Evolutionary conservation across 192 early-diverging fungal genomes (phyloP), one percentile per base, ranked within the genome.

Genomic region (Backusella australiensis): DNA sequence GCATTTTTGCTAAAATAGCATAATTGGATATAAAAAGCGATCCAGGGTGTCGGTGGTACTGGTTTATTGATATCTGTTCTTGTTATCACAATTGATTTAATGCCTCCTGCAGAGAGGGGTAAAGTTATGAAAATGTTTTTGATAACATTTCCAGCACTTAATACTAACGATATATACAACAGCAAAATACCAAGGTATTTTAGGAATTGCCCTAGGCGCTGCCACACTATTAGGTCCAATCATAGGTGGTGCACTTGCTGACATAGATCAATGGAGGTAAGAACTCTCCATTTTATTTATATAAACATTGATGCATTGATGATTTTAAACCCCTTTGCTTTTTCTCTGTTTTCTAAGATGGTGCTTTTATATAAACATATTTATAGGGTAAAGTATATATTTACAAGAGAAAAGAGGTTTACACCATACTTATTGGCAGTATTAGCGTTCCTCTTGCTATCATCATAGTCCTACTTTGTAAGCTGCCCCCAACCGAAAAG

Each of bases 11-110:
- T 59, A 59, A 59, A 21, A 17, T n/a, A 36, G 7, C 0, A 77
- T 26, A 0, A 19, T 7, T 6, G 14, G 38, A 14, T 84, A 44
- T 39, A 44, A 44, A 49, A 91, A 70, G 92, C 86, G 56, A 84
- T 96, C 69, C 89, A 90, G 34, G 94, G 94, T 35, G 69, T 94
- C 49, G 94, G 94, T 65, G 86, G 69, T 34, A 75, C 74, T 49
- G 79, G 79, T 29, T 65, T 80, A 2, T 79, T 93, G 66, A 78
- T 86, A 19, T 65, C 89, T 34, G 87, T 89, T 46, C 76, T 93
- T 75, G 89, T 94, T 12, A 59, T 59, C 2, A 59, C 94, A 38
- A 72, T 87, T 8, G 94, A 95, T 82, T 77, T 95, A 38, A 89
- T 94, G n/a, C 71, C 84, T 6, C 65, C 81, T 14, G 79, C 85